Conservation (phyloP, 208 protist genomes). For the Acanthamoeba culbertsoni region DNA sequence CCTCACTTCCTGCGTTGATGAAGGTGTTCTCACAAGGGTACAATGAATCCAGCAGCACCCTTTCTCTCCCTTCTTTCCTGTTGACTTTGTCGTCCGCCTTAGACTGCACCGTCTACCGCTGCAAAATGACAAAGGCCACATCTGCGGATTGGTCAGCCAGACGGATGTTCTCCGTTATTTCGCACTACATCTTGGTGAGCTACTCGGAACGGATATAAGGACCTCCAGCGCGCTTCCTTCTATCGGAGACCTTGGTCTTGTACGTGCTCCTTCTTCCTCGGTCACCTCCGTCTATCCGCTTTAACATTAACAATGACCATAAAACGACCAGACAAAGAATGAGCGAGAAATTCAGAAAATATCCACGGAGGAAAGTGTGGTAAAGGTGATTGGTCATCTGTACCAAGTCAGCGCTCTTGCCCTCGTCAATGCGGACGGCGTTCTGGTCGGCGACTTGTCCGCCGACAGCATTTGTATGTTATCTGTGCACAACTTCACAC, state of each 20-base stretch:
- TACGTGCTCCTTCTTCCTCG: not conserved
- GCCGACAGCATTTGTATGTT: constrained; percentile 10
- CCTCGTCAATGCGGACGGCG: not conserved
- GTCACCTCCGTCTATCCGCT: not conserved
- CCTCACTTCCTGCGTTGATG: not conserved
- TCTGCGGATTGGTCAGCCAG: constrained; percentile 15
- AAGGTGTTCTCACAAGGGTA: not conserved
- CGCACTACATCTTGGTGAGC: not conserved
- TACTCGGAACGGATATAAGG: not conserved
- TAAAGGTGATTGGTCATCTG: not conserved
- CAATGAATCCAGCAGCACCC: not conserved
- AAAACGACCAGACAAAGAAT: not conserved
- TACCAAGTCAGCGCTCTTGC: constrained; percentile 8
- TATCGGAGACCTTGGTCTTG: not conserved
- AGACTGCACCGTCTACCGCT: constrained; percentile 16
- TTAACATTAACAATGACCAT: too few species aligned
- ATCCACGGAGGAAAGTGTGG: not conserved
- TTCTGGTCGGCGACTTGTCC: constrained; percentile 4
- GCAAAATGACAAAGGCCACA: not conserved
- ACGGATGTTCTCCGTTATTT: constrained; percentile 3
- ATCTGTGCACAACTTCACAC: constrained; percentile 52
- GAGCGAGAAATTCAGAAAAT: not conserved
- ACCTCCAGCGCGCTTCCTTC: not conserved
- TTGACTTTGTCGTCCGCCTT: not conserved
- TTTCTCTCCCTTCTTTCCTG: not conserved